Base-by-base conservation (phyloP, 2,329 filamentous ascomycete genomes). In the Trichoderma brevicompactum region DNA sequence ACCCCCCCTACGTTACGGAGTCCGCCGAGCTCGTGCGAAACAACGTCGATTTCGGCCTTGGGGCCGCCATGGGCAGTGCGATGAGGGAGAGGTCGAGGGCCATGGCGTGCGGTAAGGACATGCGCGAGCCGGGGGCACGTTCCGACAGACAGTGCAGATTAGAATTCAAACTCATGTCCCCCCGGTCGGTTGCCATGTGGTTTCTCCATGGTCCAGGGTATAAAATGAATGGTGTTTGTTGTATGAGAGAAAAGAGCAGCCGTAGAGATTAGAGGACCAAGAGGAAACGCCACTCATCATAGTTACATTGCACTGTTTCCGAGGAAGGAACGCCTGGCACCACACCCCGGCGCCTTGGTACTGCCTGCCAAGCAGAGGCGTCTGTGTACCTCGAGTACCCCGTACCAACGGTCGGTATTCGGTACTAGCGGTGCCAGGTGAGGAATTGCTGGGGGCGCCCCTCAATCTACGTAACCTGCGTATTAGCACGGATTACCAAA, bases 71-170 rank as follows among this genome's bases (percentile, higher is more conserved):
- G 28, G 28, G 28, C 46, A 49, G 46, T 13, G 28, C 36, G 36
- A 38, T 38, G 36, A 38, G 36, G 23, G 36, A 38, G 7, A 38
- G 7, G 36, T 38, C 36, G 36, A 38, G 10, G 36, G 36, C 6
- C 36, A 38, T 38, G 36, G 36, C 36, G 36, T 38, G 36, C 36
- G 13, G n/a, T n/a, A 49, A 10, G 13, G 13, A 32, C 44, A 50
- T 50, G 44, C 56, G 46, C n/a, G 34, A 41, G 44, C 56, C 56
- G 56, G 56, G 44, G 56, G 36, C 44, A 36, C 56, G 56, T 60
- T 60, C 56, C 56, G 56, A 60, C 56, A 60, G 56, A 60, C 56
- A 60, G 56, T 60, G 56, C 56, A 60, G 56, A 50, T 60, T 49
- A 36, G 36, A 40, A 32, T n/a, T 40, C 46, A 32, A 38, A 50